phyloP scores from a whole-genome alignment of 768 basidiomycete genomes.

The Termitomyces sp. region DNA sequence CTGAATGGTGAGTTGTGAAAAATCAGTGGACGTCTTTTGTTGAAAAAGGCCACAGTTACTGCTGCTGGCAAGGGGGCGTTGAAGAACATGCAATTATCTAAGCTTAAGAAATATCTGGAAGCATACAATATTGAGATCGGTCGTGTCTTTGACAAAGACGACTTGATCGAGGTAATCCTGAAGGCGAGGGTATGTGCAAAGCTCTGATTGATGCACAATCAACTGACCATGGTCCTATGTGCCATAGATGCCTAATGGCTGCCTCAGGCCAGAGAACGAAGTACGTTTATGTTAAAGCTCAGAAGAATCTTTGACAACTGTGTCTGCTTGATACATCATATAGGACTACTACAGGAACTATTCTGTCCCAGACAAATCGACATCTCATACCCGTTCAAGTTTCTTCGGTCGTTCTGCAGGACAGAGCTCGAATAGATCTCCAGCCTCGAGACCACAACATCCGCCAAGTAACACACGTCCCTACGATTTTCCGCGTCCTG shows the following conservation, averaged over 20 bases:
- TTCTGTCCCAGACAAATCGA: constrained; percentile 48
- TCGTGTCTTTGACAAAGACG: constrained; percentile 71
- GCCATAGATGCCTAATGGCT: constrained; percentile 51
- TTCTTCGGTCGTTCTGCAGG: constrained; percentile 40
- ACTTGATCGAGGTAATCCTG: constrained; percentile 64
- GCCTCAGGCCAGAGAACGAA: constrained; percentile 55
- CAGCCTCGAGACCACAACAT: constrained; percentile 27
- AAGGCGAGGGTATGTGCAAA: constrained; percentile 39
- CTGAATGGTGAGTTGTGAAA: constrained; percentile 45
- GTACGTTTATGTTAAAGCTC: constrained; percentile 22
- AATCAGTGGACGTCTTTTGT: constrained; percentile 2
- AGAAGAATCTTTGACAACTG: neutral
- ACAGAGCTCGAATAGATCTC: constrained; percentile 19
- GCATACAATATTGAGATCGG: constrained; percentile 63
- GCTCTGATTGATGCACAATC: neutral
- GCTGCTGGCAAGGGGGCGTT: constrained; percentile 56
- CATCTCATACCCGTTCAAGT: constrained; percentile 28
- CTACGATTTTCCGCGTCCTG: constrained; percentile 51
- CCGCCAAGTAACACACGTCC: constrained; percentile 20
- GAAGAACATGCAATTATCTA: constrained; percentile 48
- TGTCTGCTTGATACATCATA: constrained; percentile 12
- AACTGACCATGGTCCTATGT: neutral
- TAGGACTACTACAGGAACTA: constrained; percentile 56
- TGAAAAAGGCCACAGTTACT: constrained; percentile 44
- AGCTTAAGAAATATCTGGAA: constrained; percentile 61